phyloP scores from a whole-genome alignment of 1,284 basidiomycete genomes.

The Irpex rosettiformis region DNA sequence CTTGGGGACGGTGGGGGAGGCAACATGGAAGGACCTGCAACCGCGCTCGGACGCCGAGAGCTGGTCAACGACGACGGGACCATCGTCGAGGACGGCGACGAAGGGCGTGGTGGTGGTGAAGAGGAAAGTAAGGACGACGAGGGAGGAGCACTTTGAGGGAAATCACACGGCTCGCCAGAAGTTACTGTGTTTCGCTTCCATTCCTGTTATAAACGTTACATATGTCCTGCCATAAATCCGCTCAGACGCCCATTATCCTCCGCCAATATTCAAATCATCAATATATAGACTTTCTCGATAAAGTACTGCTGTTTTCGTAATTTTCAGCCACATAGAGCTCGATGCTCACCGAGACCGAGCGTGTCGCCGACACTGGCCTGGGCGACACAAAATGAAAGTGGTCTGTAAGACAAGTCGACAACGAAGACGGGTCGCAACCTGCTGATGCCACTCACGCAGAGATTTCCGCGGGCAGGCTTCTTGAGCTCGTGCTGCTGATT shows the following conservation, averaged over 20 bases:
- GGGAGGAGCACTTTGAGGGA: neutral
- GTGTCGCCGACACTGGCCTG: neutral
- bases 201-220: neutral
- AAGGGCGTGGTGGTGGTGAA: neutral
- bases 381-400: neutral
- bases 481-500: no score
- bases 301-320: neutral
- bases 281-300: neutral
- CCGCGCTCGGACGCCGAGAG: neutral
- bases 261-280: neutral
- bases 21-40: neutral
- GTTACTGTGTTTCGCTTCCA: neutral
- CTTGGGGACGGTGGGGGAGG: constrained; percentile 3
- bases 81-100: neutral
- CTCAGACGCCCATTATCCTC: neutral
- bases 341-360: no score
- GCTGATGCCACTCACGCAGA: neutral
- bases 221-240: no score
- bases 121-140: neutral
- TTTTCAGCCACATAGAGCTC: neutral
- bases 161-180: neutral
- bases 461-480: no score
- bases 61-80: neutral
- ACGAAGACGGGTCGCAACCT: neutral
- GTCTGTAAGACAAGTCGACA: neutral